A percentile compares a stretch with the other conserved stretches of the same genome.
Evolutionary conservation across 2,329 filamentous ascomycete species (phyloP).

Genomic region (Fusarium cyanostomum): DNA sequence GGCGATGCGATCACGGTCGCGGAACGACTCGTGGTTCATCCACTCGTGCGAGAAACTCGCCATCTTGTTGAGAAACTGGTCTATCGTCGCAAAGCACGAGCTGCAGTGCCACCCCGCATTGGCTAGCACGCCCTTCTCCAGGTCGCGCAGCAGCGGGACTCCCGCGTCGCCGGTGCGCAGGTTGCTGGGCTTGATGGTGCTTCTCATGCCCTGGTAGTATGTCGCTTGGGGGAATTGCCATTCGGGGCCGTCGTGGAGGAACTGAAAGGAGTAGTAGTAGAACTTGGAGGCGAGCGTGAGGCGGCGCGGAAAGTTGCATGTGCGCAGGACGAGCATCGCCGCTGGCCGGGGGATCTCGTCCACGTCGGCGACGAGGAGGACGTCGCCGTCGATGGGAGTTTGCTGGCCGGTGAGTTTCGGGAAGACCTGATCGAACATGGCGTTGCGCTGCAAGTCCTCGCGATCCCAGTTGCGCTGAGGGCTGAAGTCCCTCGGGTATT

Average conservation of each 20-base stretch:
- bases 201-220: slow-evolving; percentile 53
- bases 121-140: slow-evolving; percentile 56
- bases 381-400: slow-evolving; percentile 59
- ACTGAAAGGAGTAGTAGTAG: slow-evolving; percentile 69
- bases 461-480: slow-evolving; percentile 57
- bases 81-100: slow-evolving; percentile 66
- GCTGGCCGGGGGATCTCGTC: slow-evolving; percentile 67
- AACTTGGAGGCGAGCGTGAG: slow-evolving; percentile 62
- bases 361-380: slow-evolving; percentile 67
- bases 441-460: slow-evolving; percentile 64
- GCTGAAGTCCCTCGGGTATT: slow-evolving; percentile 54
- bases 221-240: slow-evolving; percentile 71
- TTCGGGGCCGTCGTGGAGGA: slow-evolving; percentile 50
- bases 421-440: slow-evolving; percentile 67
- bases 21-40: slow-evolving; percentile 61
- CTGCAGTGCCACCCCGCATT: slow-evolving; percentile 71
- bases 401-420: slow-evolving; percentile 54
- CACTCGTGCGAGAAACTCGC: slow-evolving; percentile 63
- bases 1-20: slow-evolving; percentile 59
- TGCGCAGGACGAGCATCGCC: slow-evolving; percentile 58
- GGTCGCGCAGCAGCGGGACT: slow-evolving; percentile 49
- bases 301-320: slow-evolving; percentile 62
- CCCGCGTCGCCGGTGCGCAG: slow-evolving; percentile 60
- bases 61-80: slow-evolving; percentile 65
- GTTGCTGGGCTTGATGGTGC: slow-evolving; percentile 63